Evolutionary conservation across 176 grass and related monocot genomes (phyloP).

Genomic region (Carex kokanica): DNA sequence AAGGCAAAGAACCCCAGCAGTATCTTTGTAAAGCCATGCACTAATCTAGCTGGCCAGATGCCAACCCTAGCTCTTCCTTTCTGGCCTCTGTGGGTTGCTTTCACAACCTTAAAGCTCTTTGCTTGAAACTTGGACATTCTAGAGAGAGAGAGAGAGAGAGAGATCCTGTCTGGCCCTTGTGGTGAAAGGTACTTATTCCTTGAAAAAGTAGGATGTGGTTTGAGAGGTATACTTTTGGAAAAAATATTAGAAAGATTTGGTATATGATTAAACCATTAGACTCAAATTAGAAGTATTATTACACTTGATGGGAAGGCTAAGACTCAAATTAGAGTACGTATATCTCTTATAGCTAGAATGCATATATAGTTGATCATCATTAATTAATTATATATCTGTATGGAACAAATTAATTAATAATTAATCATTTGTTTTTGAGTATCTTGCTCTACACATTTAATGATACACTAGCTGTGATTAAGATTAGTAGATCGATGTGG

Average conservation of each 20-base stretch:
- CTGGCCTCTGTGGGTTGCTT: constrained; percentile 33
- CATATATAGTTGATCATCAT: too few species aligned
- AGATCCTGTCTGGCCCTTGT: constrained; percentile 1
- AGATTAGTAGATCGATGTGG: not conserved
- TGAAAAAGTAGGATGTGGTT: constrained; percentile 26
- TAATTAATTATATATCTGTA: too few species aligned
- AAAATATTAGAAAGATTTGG: constrained; percentile 18
- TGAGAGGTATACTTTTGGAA: constrained; percentile 2
- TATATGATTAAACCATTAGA: constrained; percentile 10
- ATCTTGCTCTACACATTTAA: constrained; percentile 4
- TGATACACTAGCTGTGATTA: not conserved
- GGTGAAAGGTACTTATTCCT: constrained; percentile 35
- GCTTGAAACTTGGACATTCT: constrained; percentile 63
- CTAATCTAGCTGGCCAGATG: constrained; percentile 55
- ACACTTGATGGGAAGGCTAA: too few species aligned
- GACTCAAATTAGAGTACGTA: too few species aligned
- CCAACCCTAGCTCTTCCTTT: constrained; percentile 26
- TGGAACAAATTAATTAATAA: too few species aligned
- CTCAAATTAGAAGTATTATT: not conserved
- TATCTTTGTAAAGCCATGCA: constrained; percentile 68
- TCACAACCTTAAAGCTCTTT: constrained; percentile 51
- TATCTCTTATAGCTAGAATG: too few species aligned
- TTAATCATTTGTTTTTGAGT: not conserved
- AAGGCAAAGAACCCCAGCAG: constrained; percentile 65
- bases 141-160: constrained; percentile 4